Percentiles rank a stretch among this genome's conserved stretches.
Evolutionary conservation across 2,329 filamentous ascomycete genomes (phyloP).

Genomic region (Exophiala dermatitidis): DNA sequence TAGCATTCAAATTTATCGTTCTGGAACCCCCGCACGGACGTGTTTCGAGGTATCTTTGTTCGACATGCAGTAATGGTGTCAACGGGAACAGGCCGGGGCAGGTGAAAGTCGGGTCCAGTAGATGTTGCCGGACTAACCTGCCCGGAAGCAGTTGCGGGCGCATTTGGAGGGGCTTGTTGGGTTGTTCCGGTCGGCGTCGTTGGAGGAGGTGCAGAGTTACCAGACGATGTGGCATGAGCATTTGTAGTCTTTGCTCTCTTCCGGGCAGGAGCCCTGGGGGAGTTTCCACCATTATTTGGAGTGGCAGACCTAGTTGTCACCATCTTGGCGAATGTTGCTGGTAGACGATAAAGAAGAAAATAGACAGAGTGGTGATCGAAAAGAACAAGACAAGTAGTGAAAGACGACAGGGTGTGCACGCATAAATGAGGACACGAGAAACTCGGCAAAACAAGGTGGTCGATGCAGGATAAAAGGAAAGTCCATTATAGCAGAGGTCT

Average conservation of each 20-base stretch:
- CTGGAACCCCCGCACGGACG: not conserved
- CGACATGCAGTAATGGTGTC: slow-evolving; percentile 2
- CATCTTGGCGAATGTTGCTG: not conserved
- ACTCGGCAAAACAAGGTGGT: slow-evolving; percentile 5
- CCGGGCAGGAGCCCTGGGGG: too few species aligned
- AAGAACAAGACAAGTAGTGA: not conserved
- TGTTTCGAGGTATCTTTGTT: not conserved
- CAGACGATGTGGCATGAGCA: not conserved
- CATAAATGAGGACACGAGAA: not conserved
- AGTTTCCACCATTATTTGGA: too few species aligned
- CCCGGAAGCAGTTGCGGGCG: not conserved
- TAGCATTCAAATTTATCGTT: slow-evolving; percentile 10
- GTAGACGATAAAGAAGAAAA: not conserved
- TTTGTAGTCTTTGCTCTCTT: too few species aligned
- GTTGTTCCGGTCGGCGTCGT: not conserved
- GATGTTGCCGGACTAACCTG: slow-evolving; percentile 5
- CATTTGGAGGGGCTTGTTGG: not conserved
- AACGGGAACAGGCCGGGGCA: not conserved
- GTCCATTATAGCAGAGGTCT: not conserved
- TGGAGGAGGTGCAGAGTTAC: not conserved
- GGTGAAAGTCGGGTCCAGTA: slow-evolving; percentile 9
- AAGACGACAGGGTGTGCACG: not conserved
- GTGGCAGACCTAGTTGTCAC: not conserved
- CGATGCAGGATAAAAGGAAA: not conserved
- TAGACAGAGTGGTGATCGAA: not conserved